These are phyloP conservation scores for Phytophthora hibernalis DNA, from an alignment of 352 stramenopile species.

Conservation along the genomic window DNA sequence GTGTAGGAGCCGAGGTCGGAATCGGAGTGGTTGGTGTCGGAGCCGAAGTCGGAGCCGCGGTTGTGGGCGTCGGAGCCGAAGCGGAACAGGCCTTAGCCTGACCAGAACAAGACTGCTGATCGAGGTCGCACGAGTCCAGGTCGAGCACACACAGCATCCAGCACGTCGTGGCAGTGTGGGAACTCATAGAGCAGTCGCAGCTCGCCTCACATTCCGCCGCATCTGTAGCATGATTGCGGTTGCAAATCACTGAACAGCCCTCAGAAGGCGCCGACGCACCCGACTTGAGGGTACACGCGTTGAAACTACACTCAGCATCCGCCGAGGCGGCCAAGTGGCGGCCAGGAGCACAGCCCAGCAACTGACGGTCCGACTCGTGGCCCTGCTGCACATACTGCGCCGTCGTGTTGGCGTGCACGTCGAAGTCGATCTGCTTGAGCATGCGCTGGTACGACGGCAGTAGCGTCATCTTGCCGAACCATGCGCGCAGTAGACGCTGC, in stretches of 20 bases:
- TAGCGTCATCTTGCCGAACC: conserved; percentile 75
- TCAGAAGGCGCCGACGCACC: conserved; percentile 36
- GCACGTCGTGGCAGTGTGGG: no score
- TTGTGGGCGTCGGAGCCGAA: neutral
- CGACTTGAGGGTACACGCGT: conserved; percentile 39
- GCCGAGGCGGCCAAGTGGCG: conserved; percentile 43
- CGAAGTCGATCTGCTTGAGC: conserved; percentile 56
- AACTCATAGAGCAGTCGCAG: no score
- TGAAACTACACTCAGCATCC: conserved; percentile 38
- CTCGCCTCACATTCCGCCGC: no score
- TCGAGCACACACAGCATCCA: no score
- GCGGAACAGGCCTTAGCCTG: no score
- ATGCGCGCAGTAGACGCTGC: conserved; percentile 53
- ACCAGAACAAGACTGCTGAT: no score
- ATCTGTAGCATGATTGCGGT: no score
- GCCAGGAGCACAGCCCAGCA: conserved; percentile 42
- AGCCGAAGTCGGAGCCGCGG: neutral
- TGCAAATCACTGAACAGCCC: no score
- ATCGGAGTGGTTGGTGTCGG: neutral
- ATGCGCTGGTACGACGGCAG: conserved; percentile 63
- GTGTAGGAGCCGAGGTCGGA: neutral
- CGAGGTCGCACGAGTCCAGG: neutral
- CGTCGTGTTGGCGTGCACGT: conserved; percentile 45
- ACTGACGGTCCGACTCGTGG: conserved; percentile 30
- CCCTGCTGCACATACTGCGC: conserved; percentile 36